Evolutionary conservation across 345 rosid genomes (phyloP).

Genomic region (Jatropha curcas): DNA sequence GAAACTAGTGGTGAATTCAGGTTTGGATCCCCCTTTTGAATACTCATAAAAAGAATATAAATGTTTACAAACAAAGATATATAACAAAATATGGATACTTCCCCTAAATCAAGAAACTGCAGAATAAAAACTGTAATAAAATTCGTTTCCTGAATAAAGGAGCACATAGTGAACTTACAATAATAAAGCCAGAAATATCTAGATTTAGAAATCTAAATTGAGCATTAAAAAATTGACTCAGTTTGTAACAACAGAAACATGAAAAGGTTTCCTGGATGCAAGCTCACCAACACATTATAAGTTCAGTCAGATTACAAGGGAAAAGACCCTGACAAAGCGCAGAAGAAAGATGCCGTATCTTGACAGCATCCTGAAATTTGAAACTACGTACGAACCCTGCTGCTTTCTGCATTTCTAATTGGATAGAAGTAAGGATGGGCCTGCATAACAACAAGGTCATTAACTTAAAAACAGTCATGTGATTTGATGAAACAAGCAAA

Average conservation of each 20-base stretch:
- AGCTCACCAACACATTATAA: conserved; percentile 9
- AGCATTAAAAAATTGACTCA: conserved; percentile 8
- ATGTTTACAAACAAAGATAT: too few species aligned
- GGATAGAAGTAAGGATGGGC: conserved; percentile 89
- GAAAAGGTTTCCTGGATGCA: conserved; percentile 10
- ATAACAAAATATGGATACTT: neutral
- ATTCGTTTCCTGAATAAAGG: neutral
- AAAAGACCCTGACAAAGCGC: conserved; percentile 12
- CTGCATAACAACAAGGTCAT: conserved; percentile 40
- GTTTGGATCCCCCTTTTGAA: too few species aligned
- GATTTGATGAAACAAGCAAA: neutral
- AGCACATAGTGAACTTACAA: neutral
- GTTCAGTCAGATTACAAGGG: conserved; percentile 20
- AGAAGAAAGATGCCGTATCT: conserved; percentile 2
- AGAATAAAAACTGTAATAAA: neutral
- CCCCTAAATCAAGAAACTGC: neutral
- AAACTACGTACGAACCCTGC: conserved; percentile 53
- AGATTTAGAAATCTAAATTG: neutral
- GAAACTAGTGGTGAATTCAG: too few species aligned
- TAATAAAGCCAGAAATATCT: neutral
- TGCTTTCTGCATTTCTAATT: conserved; percentile 84
- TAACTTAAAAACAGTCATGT: neutral
- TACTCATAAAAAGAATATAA: too few species aligned
- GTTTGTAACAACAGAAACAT: conserved; percentile 11
- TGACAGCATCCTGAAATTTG: conserved; percentile 24